Base-by-base conservation (phyloP, 768 basidiomycete species). In the Mycena haematopus region DNA sequence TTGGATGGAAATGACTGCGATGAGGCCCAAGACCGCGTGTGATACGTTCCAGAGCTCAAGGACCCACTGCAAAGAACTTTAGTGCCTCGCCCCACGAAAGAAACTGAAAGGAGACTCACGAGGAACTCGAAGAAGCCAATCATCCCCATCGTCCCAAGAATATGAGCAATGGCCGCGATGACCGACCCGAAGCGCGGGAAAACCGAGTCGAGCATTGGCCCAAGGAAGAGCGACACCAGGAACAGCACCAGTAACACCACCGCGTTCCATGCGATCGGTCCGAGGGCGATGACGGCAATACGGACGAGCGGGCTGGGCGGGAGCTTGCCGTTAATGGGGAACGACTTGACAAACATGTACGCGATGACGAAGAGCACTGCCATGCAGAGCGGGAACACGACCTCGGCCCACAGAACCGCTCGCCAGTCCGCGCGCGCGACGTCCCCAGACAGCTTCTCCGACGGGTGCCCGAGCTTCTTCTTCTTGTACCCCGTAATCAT, bases 401-500 rank as follows among this genome's bases (percentile, higher is more conserved):
- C 86, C 75, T 96, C 93, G 4, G 93, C 90, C 68, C 93, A 85
- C 51, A 96, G 75, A 61, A 96, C 93, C 14, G 94, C 90, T 51
- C 92, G 88, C 95, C 94, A 96, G 49, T 87, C 85, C 8, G 96
- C 97, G 52, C 96, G 88, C n/a, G 97, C 96, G 46, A 95, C 90
- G 73, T 99, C 97, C 54, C 91, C 91, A 8, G 96, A 96, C 29
- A 99, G 84, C 77, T 97, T 99, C 77, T 99, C 96, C 0, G 96
- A 98, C 3, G 97, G 97, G 71, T 95, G 91, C 22, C 97, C 97
- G 3, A 99, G 87, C 69, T 88, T 88, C 84, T 99, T 98, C 82
- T 93, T 93, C 86, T 99, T 99, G 87, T 95, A 99, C 19, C 97
- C 97, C 17, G 97, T 99, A 73, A 99, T 96, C 88, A 94, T 91